phyloP scores from a whole-genome alignment of 177 flowering plant species.

The Telopea speciosissima region DNA sequence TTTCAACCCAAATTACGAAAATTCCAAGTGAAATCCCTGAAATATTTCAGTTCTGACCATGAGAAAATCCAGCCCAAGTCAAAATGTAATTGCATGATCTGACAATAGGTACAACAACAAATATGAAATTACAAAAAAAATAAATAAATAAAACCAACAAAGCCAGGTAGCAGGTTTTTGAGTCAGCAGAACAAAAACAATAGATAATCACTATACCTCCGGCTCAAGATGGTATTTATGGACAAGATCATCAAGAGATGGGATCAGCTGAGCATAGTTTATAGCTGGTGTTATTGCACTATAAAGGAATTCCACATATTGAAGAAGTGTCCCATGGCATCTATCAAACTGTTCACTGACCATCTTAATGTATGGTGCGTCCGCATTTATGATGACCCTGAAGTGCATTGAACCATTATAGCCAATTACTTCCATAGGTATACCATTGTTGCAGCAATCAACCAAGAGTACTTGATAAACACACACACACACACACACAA shows the following conservation, averaged over 20 bases:
- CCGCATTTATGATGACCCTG: slow-evolving; percentile 88
- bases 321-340: slow-evolving; percentile 97
- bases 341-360: slow-evolving; percentile 96
- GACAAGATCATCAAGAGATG: slow-evolving; percentile 77
- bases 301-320: slow-evolving; percentile 86
- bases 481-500: too few species aligned
- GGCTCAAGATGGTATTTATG: slow-evolving; percentile 92
- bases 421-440: background rate
- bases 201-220: slow-evolving; percentile 44
- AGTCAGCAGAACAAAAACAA: background rate
- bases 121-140: background rate
- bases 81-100: too few species aligned
- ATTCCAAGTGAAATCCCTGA: too few species aligned
- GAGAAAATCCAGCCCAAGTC: background rate
- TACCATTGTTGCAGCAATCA: background rate
- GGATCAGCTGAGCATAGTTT: slow-evolving; percentile 78
- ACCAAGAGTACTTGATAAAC: background rate
- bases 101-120: too few species aligned
- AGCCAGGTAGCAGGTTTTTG: background rate
- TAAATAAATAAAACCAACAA: background rate
- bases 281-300: slow-evolving; percentile 69
- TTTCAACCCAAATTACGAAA: too few species aligned
- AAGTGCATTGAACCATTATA: slow-evolving; percentile 17
- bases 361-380: slow-evolving; percentile 95
- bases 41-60: too few species aligned